Conservation (phyloP, 495 filamentous ascomycete species). For the Lentithecium fluviatile region DNA sequence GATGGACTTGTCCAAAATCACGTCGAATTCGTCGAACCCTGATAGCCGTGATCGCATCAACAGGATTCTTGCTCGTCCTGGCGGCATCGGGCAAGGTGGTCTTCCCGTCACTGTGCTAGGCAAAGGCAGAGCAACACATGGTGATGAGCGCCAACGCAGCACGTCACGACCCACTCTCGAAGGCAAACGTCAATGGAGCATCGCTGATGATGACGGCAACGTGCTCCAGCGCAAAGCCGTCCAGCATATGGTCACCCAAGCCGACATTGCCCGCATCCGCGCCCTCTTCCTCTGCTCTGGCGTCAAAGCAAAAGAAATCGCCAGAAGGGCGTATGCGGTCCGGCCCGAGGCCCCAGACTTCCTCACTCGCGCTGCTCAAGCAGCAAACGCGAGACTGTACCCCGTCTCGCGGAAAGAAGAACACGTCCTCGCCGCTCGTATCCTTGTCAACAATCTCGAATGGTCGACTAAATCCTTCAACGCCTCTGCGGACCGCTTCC, state of each 20-base stretch:
- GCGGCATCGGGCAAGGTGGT: constrained; percentile 50
- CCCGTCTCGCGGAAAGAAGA: constrained; percentile 60
- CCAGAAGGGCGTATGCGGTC: constrained; percentile 57
- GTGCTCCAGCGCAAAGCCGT: constrained; percentile 45
- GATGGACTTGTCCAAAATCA: constrained; percentile 56
- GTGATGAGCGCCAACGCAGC: constrained; percentile 11
- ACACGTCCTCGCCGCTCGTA: constrained; percentile 66
- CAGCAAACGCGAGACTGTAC: constrained; percentile 42
- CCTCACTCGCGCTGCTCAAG: constrained; percentile 47
- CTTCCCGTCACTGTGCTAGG: constrained; percentile 39
- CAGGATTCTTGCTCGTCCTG: constrained; percentile 41
- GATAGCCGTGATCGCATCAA: constrained; percentile 12
- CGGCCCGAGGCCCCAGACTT: constrained; percentile 40
- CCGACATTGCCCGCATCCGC: constrained; percentile 71
- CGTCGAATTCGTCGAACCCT: constrained; percentile 12
- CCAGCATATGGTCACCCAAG: constrained; percentile 41
- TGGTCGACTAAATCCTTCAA: constrained; percentile 55
- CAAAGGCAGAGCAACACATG: constrained; percentile 31
- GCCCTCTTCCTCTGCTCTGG: constrained; percentile 77
- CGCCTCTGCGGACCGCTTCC: constrained; percentile 54
- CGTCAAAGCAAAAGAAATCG: constrained; percentile 79
- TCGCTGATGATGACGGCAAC: constrained; percentile 56
- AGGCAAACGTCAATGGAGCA: constrained; percentile 64
- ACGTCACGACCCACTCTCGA: constrained; percentile 37
- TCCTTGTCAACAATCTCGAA: constrained; percentile 59